Evolutionary conservation across 2,329 filamentous ascomycete species (phyloP).

Genomic region (Hirsutella minnesotensis): DNA sequence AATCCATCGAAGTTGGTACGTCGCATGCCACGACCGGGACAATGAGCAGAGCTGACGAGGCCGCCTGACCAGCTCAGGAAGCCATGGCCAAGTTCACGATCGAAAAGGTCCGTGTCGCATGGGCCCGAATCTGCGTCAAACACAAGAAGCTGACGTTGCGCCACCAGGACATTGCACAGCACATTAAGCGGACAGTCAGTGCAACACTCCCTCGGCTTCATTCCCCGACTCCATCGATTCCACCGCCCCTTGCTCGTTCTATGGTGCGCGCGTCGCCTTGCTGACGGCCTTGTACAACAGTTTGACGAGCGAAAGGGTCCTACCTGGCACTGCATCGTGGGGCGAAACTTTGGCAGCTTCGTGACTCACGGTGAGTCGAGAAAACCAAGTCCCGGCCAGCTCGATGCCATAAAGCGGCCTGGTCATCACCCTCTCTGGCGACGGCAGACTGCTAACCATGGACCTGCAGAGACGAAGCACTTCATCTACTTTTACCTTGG

Average conservation of each 20-base stretch:
- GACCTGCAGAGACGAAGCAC: constrained; percentile 81
- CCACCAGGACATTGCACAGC: constrained; percentile 77
- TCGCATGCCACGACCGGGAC: constrained; percentile 10
- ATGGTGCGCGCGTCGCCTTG: neutral
- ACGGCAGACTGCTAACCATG: neutral
- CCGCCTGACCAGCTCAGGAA: constrained; percentile 38
- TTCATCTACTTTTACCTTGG: constrained; percentile 99
- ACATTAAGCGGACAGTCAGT: constrained; percentile 83
- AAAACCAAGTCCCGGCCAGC: neutral
- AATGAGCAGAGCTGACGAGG: constrained; percentile 12
- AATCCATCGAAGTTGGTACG: constrained; percentile 92
- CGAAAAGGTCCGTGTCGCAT: constrained; percentile 35
- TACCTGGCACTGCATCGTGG: constrained; percentile 99
- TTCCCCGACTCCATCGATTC: neutral
- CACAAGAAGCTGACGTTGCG: constrained; percentile 8
- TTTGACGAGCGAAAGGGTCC: constrained; percentile 95
- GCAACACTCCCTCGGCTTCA: neutral
- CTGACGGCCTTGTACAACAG: constrained; percentile 31
- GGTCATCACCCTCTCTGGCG: neutral
- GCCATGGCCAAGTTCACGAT: constrained; percentile 52
- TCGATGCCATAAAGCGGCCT: neutral
- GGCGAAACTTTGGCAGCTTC: constrained; percentile 97
- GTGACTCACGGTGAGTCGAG: constrained; percentile 75
- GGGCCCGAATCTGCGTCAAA: neutral
- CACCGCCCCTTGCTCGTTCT: neutral